Evolutionary conservation across 139 green algal species (phyloP), one percentile per base, ranked within the genome.

Genomic region (Trebouxia sp.): DNA sequence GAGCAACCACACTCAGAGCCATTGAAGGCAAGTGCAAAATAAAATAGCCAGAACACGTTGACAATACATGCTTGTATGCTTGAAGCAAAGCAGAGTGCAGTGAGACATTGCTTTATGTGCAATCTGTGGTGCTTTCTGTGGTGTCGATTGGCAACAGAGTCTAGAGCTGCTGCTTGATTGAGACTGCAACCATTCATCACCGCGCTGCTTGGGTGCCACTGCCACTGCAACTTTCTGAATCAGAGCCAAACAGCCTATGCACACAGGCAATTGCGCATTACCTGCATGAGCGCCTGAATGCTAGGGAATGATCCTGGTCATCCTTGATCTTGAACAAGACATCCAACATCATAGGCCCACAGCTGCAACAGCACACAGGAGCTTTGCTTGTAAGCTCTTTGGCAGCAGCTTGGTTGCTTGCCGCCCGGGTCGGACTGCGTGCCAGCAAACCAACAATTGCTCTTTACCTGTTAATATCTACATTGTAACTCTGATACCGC

Each of bases 291-390:
- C 97, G 83, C 20, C 97, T 85, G 79, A 99, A 92, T 17, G 92
- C 88, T 6, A 99, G 87, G 24, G 89, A 93, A 28, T 90, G 88
- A 84, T 99, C 96, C 85, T 97, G 89, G 84, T 99, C 96, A 83
- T 99, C 97, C 86, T 99, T 99, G 85, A 99, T 98, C 84, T 99
- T 99, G 38, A 99, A 86, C 42, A 99, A 90, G 62, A 98, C 95
- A 75, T 99, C 97, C 75, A 99, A 90, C 92, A 99, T 98, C 97
- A 99, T 99, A 41, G 97, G 97, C 0, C 97, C 96, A 80, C 94
- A 95, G 81, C 92, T 96, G 89, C 65, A 69, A 0, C 37, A 70
- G 7, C 22, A 74, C 15, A 67, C 32, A 55, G 24, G 38, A 22
- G 30, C 8, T 72, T n/a, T n/a, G n/a, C n/a, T n/a, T n/a, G n/a